phyloP scores from a whole-genome alignment of 352 stramenopile genomes.

The Phytophthora palmivora region DNA sequence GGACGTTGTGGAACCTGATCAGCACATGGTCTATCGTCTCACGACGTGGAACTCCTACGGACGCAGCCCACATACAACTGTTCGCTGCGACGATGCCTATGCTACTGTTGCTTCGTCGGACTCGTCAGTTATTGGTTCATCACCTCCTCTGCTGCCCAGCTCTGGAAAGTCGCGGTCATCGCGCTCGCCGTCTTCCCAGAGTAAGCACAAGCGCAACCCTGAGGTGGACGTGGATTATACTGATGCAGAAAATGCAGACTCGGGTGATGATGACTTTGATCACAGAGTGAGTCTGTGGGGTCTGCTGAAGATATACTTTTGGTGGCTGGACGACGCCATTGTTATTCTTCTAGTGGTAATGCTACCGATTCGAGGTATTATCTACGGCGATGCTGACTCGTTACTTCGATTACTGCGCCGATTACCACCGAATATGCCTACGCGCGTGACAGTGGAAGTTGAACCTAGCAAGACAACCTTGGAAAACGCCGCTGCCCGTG shows the following conservation, averaged over 20 bases:
- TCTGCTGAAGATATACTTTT: slow-evolving; percentile 75
- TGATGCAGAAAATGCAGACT: slow-evolving; percentile 5
- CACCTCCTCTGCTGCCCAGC: slow-evolving; percentile 11
- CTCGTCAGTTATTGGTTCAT: slow-evolving; percentile 18
- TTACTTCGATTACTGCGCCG: slow-evolving; percentile 70
- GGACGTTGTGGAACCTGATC: slow-evolving; percentile 58
- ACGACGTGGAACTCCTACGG: slow-evolving; percentile 88
- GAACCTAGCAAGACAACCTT: slow-evolving; percentile 66
- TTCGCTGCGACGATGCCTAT: slow-evolving; percentile 56
- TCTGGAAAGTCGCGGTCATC: slow-evolving; percentile 35
- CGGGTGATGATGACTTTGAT: slow-evolving; percentile 17
- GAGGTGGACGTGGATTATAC: slow-evolving; percentile 8
- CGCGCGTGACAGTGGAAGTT: slow-evolving; percentile 73
- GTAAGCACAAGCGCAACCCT: slow-evolving; percentile 13
- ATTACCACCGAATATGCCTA: slow-evolving; percentile 84
- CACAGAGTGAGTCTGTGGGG: slow-evolving; percentile 41
- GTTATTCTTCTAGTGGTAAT: slow-evolving; percentile 76
- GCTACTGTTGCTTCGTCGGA: slow-evolving; percentile 7
- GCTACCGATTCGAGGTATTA: slow-evolving; percentile 80
- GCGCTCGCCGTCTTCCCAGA: slow-evolving; percentile 34
- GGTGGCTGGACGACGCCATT: slow-evolving; percentile 89
- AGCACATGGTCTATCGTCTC: slow-evolving; percentile 77
- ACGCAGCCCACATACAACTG: slow-evolving; percentile 61
- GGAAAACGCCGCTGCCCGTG: slow-evolving; percentile 56
- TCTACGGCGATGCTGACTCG: slow-evolving; percentile 85